phyloP scores from a whole-genome alignment of 805 yeast genomes.

The Debaryomyces maramus region DNA sequence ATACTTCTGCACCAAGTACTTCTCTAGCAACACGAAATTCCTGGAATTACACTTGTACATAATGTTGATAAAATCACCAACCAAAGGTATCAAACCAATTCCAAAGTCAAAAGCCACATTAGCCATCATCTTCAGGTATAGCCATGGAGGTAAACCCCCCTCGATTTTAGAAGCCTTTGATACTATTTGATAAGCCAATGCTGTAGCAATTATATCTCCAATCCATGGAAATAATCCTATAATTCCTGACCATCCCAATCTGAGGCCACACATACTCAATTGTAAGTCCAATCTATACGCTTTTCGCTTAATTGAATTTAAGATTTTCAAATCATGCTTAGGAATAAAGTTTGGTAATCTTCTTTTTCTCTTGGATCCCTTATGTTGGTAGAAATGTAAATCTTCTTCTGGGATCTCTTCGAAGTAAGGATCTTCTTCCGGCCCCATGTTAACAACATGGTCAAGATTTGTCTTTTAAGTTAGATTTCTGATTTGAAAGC shows the following conservation, averaged over 20 bases:
- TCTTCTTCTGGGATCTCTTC: constrained; percentile 42
- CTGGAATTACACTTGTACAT: constrained; percentile 78
- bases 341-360: constrained; percentile 37
- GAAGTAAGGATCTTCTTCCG: constrained; percentile 37
- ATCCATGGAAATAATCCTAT: constrained; percentile 44
- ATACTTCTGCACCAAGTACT: constrained; percentile 36
- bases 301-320: constrained; percentile 34
- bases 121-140: constrained; percentile 37
- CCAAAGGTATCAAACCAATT: constrained; percentile 60
- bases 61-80: constrained; percentile 70
- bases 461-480: constrained; percentile 28
- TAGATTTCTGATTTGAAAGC: background rate
- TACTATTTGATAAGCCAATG: constrained; percentile 32
- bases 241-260: constrained; percentile 45
- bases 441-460: constrained; percentile 29
- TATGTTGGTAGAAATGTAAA: constrained; percentile 40
- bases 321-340: constrained; percentile 30
- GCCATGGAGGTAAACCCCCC: constrained; percentile 36
- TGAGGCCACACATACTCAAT: constrained; percentile 38
- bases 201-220: constrained; percentile 33
- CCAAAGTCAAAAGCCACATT: constrained; percentile 41
- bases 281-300: constrained; percentile 43
- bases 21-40: constrained; percentile 55
- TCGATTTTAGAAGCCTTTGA: constrained; percentile 33
- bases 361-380: constrained; percentile 42